A percentile compares a stretch with the other conserved stretches of the same genome.
These are phyloP conservation scores for Boletus rubescentipes DNA, from an alignment of 768 basidiomycete species.

Conservation along the genomic window DNA sequence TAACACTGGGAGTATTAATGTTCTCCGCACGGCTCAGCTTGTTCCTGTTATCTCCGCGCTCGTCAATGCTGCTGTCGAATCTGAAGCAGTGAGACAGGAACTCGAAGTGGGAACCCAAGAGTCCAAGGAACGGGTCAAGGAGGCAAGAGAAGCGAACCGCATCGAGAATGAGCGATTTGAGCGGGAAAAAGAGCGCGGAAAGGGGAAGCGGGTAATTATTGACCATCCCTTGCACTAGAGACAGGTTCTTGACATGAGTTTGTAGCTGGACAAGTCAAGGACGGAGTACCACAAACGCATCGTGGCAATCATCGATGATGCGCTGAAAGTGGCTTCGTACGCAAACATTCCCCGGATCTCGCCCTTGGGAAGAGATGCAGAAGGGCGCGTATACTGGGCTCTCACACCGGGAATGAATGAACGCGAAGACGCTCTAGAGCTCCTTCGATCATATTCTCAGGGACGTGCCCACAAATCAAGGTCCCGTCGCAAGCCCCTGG, in stretches of 20 bases:
- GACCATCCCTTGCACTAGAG: not conserved
- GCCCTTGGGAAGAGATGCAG: constrained; percentile 65
- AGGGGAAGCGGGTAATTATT: constrained; percentile 32
- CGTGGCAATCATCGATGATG: constrained; percentile 52
- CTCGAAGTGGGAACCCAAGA: constrained; percentile 59
- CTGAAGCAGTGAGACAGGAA: constrained; percentile 52
- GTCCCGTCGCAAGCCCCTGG: constrained; percentile 41
- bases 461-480: constrained; percentile 31
- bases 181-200: constrained; percentile 49
- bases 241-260: constrained; percentile 1
- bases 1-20: constrained; percentile 30
- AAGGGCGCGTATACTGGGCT: constrained; percentile 68
- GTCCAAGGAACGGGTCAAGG: constrained; percentile 51
- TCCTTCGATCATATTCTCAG: constrained; percentile 24
- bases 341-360: constrained; percentile 53
- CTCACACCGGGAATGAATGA: constrained; percentile 60
- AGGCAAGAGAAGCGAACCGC: constrained; percentile 48
- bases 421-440: constrained; percentile 45
- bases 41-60: constrained; percentile 63
- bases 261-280: constrained; percentile 43
- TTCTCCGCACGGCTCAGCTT: constrained; percentile 55
- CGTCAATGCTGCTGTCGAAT: constrained; percentile 49
- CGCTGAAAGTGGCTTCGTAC: constrained; percentile 47
- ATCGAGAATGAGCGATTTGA: constrained; percentile 33
- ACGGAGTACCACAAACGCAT: constrained; percentile 50